phyloP scores from a whole-genome alignment of 2,329 filamentous ascomycete species.

The Bimuria novae-zelandiae region DNA sequence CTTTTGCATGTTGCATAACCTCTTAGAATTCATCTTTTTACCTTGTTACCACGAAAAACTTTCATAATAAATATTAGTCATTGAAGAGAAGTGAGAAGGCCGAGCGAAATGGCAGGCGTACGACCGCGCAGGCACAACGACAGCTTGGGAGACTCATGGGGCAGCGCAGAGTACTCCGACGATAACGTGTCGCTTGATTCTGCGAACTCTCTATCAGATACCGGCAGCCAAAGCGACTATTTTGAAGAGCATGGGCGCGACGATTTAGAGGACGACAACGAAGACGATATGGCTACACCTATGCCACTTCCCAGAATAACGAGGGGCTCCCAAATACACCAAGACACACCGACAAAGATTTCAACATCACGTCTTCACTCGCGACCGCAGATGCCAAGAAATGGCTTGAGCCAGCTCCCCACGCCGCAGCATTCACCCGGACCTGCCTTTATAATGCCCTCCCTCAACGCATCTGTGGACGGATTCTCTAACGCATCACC shows the following conservation, averaged over 20 bases:
- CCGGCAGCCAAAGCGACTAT: slow-evolving; percentile 32
- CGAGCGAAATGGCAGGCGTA: slow-evolving; percentile 20
- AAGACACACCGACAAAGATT: slow-evolving; percentile 19
- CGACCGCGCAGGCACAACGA: slow-evolving; percentile 23
- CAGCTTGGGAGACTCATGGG: slow-evolving; percentile 44
- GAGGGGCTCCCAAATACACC: slow-evolving; percentile 8
- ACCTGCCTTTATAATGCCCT: slow-evolving; percentile 52
- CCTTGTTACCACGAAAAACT: not conserved
- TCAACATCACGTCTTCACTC: slow-evolving; percentile 8
- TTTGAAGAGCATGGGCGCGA: slow-evolving; percentile 17
- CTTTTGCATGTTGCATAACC: not conserved
- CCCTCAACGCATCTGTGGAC: slow-evolving; percentile 30
- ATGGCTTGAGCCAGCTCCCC: slow-evolving; percentile 16
- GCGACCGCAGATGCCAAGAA: not conserved
- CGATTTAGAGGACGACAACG: slow-evolving; percentile 14
- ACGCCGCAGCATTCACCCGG: slow-evolving; percentile 32
- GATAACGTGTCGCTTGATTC: slow-evolving; percentile 31
- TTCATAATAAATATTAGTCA: not conserved
- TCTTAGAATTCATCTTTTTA: slow-evolving; percentile 5
- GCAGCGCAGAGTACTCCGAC: slow-evolving; percentile 36
- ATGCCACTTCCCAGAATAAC: slow-evolving; percentile 16
- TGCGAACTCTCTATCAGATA: slow-evolving; percentile 25
- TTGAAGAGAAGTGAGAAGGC: not conserved
- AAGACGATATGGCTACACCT: slow-evolving; percentile 18
- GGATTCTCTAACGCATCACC: slow-evolving; percentile 27